These are phyloP conservation scores for Debaryomyces singareniensis DNA, from an alignment of 1,139 yeast genomes.

Conservation along the genomic window DNA sequence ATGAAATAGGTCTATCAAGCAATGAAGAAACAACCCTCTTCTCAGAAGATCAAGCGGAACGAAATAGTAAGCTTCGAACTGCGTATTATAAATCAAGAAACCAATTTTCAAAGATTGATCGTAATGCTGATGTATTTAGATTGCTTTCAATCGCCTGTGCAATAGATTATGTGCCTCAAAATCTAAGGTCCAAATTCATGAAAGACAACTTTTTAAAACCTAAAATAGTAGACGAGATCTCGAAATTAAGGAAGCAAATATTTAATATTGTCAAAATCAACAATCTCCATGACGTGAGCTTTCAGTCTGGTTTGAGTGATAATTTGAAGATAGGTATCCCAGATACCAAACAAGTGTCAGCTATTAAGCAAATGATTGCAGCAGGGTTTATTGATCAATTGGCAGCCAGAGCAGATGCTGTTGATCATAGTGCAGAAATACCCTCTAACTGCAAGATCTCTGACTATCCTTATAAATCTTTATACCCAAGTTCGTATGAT, in stretches of 20 bases:
- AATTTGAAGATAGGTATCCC: slow-evolving; percentile 62
- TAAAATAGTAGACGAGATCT: slow-evolving; percentile 78
- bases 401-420: slow-evolving; percentile 74
- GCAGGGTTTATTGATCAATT: slow-evolving; percentile 92
- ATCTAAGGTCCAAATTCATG: slow-evolving; percentile 43
- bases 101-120: slow-evolving; percentile 61
- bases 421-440: slow-evolving; percentile 56
- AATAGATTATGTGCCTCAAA: slow-evolving; percentile 61
- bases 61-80: slow-evolving; percentile 36
- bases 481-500: slow-evolving; percentile 46
- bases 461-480: slow-evolving; percentile 68
- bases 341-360: slow-evolving; percentile 56
- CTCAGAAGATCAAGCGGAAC: slow-evolving; percentile 20
- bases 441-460: slow-evolving; percentile 55
- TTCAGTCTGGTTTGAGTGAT: slow-evolving; percentile 41
- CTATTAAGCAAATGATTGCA: slow-evolving; percentile 85
- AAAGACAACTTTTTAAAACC: slow-evolving; percentile 56
- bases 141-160: slow-evolving; percentile 86
- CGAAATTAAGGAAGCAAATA: slow-evolving; percentile 74
- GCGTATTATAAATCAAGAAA: slow-evolving; percentile 53
- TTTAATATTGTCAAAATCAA: slow-evolving; percentile 64
- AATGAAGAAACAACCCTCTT: slow-evolving; percentile 12
- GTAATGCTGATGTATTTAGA: slow-evolving; percentile 67
- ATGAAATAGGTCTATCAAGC: slow-evolving; percentile 54
- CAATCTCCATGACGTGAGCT: slow-evolving; percentile 53